Evolutionary conservation across 495 filamentous ascomycete species (phyloP).

Genomic region (Staphylotrichum longicolle): DNA sequence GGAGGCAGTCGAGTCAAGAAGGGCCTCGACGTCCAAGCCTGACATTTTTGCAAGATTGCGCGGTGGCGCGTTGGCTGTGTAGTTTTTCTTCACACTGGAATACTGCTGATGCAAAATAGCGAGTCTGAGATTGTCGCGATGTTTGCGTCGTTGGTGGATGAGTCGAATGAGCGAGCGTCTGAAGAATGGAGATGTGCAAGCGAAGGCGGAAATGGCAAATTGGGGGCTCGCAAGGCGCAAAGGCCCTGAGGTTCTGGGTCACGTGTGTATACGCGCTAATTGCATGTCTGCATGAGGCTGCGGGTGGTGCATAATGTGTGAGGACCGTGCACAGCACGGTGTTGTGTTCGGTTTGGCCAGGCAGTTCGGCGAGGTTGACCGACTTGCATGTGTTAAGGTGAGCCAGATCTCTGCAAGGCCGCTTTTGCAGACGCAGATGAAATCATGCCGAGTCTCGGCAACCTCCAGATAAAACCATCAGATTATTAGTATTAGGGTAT

Average conservation of each 20-base stretch:
- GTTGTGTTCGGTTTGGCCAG: background rate
- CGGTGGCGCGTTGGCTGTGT: background rate
- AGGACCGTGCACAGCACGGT: background rate
- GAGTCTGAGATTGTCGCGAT: background rate
- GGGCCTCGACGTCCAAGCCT: slow-evolving; percentile 87
- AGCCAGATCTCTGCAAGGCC: too few species aligned
- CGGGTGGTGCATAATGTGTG: background rate
- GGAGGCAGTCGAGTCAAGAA: slow-evolving; percentile 83
- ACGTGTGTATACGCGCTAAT: background rate
- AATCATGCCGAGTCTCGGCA: too few species aligned
- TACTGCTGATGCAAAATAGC: background rate
- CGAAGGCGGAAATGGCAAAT: background rate
- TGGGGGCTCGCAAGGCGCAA: background rate
- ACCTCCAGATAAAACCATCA: background rate
- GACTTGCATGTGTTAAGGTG: too few species aligned
- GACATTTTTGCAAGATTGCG: slow-evolving; percentile 58
- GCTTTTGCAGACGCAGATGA: too few species aligned
- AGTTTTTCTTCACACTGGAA: background rate
- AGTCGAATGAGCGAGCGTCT: background rate
- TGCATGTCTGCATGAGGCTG: background rate
- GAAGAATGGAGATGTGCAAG: background rate
- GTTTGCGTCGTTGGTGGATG: slow-evolving; percentile 1
- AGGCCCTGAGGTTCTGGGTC: background rate
- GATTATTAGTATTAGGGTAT: slow-evolving; percentile 15
- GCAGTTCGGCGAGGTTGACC: background rate